Conservation (phyloP, 495 filamentous ascomycete genomes). For the Talaromyces thailandensis region DNA sequence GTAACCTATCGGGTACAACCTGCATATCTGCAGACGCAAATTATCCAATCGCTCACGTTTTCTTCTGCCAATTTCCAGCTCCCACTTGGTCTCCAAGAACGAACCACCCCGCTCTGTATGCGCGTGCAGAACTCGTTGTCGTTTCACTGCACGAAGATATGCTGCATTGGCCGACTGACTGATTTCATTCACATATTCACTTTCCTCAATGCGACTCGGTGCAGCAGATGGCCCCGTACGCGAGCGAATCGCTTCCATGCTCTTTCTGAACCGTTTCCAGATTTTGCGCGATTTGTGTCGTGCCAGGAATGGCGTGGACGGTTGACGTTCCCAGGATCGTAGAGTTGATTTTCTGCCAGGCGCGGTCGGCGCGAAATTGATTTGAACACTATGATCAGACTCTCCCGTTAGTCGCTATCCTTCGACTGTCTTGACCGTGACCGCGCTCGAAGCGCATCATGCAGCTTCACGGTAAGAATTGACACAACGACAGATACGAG, state of each 20-base stretch:
- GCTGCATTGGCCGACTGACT: constrained; percentile 20
- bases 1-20: constrained; percentile 3
- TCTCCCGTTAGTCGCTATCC: neutral
- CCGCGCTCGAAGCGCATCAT: neutral
- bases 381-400: constrained; percentile 9
- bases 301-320: constrained; percentile 39
- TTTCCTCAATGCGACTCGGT: constrained; percentile 3
- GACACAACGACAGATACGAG: neutral
- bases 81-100: constrained; percentile 35
- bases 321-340: constrained; percentile 47
- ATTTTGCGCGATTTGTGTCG: constrained; percentile 37
- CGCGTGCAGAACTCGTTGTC: constrained; percentile 24
- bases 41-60: constrained; percentile 26
- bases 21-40: neutral
- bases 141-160: constrained; percentile 35
- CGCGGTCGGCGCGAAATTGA: constrained; percentile 32
- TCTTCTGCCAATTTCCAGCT: constrained; percentile 22
- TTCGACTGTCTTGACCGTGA: neutral
- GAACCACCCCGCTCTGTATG: constrained; percentile 17
- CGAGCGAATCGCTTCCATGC: constrained; percentile 27
- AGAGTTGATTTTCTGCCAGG: constrained; percentile 18
- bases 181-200: constrained; percentile 23
- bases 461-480: neutral
- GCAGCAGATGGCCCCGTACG: neutral
- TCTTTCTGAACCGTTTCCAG: constrained; percentile 42